Evolutionary conservation across 495 filamentous ascomycete species (phyloP).

Genomic region (Penicillium taxi): DNA sequence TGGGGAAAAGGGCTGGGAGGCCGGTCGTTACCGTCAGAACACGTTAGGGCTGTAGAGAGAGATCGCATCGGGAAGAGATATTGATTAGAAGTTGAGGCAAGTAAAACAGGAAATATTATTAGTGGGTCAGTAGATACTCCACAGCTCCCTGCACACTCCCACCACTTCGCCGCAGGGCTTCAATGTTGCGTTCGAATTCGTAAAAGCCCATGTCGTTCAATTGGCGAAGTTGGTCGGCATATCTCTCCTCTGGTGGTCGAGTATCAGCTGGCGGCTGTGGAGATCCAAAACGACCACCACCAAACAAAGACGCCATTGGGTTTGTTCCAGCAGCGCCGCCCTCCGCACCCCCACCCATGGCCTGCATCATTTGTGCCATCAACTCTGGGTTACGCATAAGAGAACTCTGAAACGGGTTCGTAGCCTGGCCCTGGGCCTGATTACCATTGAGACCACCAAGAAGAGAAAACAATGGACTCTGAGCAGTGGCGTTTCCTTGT

Average conservation of each 20-base stretch:
- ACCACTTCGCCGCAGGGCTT: conserved; percentile 78
- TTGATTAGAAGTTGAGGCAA: background rate
- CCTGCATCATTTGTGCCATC: conserved; percentile 41
- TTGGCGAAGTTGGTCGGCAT: conserved; percentile 81
- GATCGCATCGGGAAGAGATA: conserved; percentile 10
- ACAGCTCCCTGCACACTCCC: conserved; percentile 94
- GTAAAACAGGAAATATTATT: conserved; percentile 14
- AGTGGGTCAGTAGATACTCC: conserved; percentile 54
- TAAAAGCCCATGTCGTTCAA: conserved; percentile 99
- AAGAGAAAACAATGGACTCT: conserved; percentile 48
- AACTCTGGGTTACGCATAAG: conserved; percentile 43
- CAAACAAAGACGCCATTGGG: conserved; percentile 34
- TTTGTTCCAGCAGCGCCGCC: conserved; percentile 26
- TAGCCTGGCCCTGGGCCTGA: conserved; percentile 22
- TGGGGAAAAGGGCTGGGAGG: conserved; percentile 8
- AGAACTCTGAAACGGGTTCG: conserved; percentile 38
- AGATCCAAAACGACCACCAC: conserved; percentile 34
- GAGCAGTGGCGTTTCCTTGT: conserved; percentile 28
- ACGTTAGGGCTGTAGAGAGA: conserved; percentile 11
- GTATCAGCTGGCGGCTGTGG: conserved; percentile 59
- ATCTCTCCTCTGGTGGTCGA: conserved; percentile 87
- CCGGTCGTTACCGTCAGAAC: conserved; percentile 9
- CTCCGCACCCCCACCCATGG: conserved; percentile 28
- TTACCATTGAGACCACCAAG: conserved; percentile 24
- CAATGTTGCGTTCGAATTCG: conserved; percentile 90